Base-by-base conservation (phyloP, 352 stramenopile species). In the Pythium angustatum region DNA sequence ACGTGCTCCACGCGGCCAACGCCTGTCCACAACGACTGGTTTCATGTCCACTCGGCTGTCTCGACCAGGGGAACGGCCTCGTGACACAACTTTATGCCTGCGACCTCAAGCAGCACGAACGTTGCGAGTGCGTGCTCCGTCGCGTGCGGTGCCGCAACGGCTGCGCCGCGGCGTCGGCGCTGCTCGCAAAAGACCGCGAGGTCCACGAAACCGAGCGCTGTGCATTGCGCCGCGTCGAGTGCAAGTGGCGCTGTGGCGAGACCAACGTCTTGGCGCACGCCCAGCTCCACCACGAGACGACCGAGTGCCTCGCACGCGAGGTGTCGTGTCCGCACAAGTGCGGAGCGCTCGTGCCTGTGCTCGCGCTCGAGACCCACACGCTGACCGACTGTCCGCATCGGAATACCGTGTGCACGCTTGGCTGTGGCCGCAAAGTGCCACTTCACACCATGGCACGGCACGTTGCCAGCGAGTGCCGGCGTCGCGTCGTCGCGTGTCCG, bases 101-200 rank as follows among this genome's bases (percentile, higher is more conserved):
- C 21, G 77, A 88, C 24, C 43, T 91, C 12, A 85, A 83, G 33
- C 43, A 51, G 2, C 85, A 93, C 43, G 53, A 76, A 38, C 74
- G 68, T 2, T 75, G 54, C 43, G 72, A 80, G 27, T 93, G 82
- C 30, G 55, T 47, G 1, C 62, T 75, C 26, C 82, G 82, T 9
- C 62, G 68, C 15, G 83, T 91, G 51, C 85, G 82, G 11, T 93
- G 85, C 53, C 83, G 79, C 61, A 90, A 90, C 51, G 82, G 85
- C 43, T 93, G 85, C 49, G 57, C 47, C 2, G 64, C 70, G 9
- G 63, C 69, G 9, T 79, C 64, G 28, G 71, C 75, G 40, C 30
- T 91, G 34, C 48, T 81, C 17, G 59, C 66, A 27, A 75, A 76
- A 33, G 62, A 84, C 38, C 85, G 82, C 17, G 51, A 66, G 12